These are phyloP conservation scores for Yarrowia keelungensis DNA, from an alignment of 805 yeast genomes.

Conservation along the genomic window DNA sequence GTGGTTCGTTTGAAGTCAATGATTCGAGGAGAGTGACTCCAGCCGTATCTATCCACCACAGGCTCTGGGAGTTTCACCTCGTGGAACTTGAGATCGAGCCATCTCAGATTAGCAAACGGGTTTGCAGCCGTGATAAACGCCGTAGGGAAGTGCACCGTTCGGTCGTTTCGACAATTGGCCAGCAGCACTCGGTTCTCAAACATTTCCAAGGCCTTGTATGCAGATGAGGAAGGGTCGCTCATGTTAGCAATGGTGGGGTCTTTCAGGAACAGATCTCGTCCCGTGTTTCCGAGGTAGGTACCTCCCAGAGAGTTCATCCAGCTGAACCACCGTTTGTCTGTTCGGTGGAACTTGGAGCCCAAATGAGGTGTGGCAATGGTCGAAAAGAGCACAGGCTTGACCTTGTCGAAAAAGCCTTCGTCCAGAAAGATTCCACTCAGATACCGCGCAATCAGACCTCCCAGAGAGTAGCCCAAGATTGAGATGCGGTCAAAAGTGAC, in stretches of 20 bases:
- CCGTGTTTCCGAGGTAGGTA: constrained; percentile 67
- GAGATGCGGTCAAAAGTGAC: constrained; percentile 66
- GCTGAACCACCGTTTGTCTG: constrained; percentile 48
- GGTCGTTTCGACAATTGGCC: constrained; percentile 81
- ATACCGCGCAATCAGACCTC: constrained; percentile 84
- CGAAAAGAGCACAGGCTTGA: constrained; percentile 68
- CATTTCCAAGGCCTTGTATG: constrained; percentile 59
- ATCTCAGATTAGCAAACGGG: constrained; percentile 71
- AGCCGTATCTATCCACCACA: constrained; percentile 28
- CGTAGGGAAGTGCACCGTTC: constrained; percentile 88
- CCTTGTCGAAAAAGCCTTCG: constrained; percentile 59
- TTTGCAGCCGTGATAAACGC: constrained; percentile 74
- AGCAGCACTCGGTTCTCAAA: constrained; percentile 67
- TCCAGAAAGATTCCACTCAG: constrained; percentile 70
- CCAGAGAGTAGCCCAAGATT: constrained; percentile 85
- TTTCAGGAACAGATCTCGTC: constrained; percentile 73
- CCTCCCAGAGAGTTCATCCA: constrained; percentile 62
- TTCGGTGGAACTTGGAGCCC: constrained; percentile 59
- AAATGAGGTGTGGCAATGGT: constrained; percentile 85
- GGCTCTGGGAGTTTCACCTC: constrained; percentile 16
- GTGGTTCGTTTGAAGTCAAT: constrained; percentile 24
- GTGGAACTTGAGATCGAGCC: constrained; percentile 50
- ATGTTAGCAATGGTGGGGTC: constrained; percentile 58
- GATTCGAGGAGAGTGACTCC: constrained; percentile 27
- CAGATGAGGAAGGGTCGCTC: constrained; percentile 59